Conservation (phyloP, 2,329 filamentous ascomycete genomes). For the Beauveria sp. region DNA sequence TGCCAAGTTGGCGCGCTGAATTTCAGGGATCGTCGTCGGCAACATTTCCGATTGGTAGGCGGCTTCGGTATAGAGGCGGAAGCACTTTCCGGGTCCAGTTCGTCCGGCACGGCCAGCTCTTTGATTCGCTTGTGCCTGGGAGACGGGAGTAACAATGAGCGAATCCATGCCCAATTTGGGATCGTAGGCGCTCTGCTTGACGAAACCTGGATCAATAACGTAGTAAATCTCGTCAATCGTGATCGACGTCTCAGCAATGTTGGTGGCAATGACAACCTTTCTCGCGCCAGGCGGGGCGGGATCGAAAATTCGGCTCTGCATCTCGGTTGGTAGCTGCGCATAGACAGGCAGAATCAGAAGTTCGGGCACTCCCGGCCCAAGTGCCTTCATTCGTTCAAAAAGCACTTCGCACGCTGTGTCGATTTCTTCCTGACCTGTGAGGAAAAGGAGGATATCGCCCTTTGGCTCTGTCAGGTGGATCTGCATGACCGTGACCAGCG, state of each 20-base stretch:
- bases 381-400: conserved; percentile 90
- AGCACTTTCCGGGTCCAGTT: conserved; percentile 93
- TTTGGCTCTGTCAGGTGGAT: conserved; percentile 89
- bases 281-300: conserved; percentile 77
- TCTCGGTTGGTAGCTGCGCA: conserved; percentile 83
- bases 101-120: conserved; percentile 85
- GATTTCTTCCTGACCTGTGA: conserved; percentile 97
- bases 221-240: conserved; percentile 98
- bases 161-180: conserved; percentile 98
- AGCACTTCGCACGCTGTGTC: conserved; percentile 90
- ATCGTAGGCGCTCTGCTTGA: conserved; percentile 96
- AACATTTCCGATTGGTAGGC: conserved; percentile 97
- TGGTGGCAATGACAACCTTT: conserved; percentile 96
- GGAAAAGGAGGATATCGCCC: conserved; percentile 92
- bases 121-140: conserved; percentile 93
- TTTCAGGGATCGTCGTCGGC: conserved; percentile 91
- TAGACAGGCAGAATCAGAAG: conserved; percentile 95
- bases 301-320: conserved; percentile 91
- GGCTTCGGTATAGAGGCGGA: conserved; percentile 88
- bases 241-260: conserved; percentile 96
- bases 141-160: conserved; percentile 90
- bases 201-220: conserved; percentile 93
- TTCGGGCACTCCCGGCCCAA: conserved; percentile 85
- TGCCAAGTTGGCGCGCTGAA: conserved; percentile 87
- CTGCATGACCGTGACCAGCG: conserved; percentile 95